phyloP scores from a whole-genome alignment of 345 rosid genomes.

The Brassica juncea region DNA sequence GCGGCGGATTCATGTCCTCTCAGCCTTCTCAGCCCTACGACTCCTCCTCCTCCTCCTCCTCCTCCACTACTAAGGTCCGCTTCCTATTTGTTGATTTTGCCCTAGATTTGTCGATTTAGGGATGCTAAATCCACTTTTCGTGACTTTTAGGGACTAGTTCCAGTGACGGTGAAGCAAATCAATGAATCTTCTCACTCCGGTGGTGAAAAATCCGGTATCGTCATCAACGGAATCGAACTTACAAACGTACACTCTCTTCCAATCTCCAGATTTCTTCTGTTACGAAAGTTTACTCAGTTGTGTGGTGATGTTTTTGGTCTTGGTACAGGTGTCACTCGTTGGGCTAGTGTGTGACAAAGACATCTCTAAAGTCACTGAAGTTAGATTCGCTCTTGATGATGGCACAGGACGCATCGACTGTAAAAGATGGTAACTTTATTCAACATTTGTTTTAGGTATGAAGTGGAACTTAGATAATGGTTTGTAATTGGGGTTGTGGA shows the following conservation, averaged over 20 bases:
- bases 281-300: not conserved
- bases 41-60: conserved; percentile 45
- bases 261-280: not conserved
- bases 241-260: conserved; percentile 30
- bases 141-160: conserved; percentile 66
- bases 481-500: not conserved
- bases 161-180: conserved; percentile 84
- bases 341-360: conserved; percentile 69
- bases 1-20: conserved; percentile 72
- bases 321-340: conserved; percentile 46
- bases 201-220: conserved; percentile 71
- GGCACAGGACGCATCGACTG: conserved; percentile 84
- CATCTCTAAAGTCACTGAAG: conserved; percentile 65
- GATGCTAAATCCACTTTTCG: conserved; percentile 36
- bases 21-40: conserved; percentile 64
- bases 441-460: not conserved
- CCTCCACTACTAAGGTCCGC: conserved; percentile 52
- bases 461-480: not conserved
- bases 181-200: conserved; percentile 73
- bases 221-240: conserved; percentile 63
- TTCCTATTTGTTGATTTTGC: not conserved
- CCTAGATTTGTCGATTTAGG: not conserved
- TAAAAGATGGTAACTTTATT: conserved; percentile 45
- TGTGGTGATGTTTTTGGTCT: not conserved
- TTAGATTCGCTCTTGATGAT: conserved; percentile 70